A percentile compares a stretch with the other conserved stretches of the same genome.
These are phyloP conservation scores for Leptographium lundbergii DNA, from an alignment of 2,329 filamentous ascomycete genomes.

Conservation along the genomic window DNA sequence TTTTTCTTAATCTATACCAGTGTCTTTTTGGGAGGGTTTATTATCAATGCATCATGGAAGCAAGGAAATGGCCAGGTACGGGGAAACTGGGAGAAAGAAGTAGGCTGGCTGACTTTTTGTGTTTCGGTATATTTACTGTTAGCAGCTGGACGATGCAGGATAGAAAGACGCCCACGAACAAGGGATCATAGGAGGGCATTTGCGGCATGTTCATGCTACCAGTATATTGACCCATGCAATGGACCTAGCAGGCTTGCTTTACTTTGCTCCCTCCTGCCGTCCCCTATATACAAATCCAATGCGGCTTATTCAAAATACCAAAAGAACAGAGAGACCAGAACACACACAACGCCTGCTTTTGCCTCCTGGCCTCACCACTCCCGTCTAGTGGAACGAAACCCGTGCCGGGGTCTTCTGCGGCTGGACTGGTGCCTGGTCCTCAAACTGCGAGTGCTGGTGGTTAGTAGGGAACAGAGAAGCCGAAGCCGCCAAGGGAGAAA, in stretches of 20 bases:
- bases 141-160: background rate
- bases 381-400: conserved; percentile 26
- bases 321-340: background rate
- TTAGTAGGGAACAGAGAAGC: background rate
- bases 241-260: background rate
- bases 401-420: conserved; percentile 19
- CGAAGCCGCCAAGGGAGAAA: background rate
- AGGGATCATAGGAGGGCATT: background rate
- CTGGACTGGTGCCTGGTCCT: conserved; percentile 24
- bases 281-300: background rate
- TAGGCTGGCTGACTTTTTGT: background rate
- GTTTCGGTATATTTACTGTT: background rate
- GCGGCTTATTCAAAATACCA: background rate
- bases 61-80: background rate
- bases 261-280: background rate
- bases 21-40: background rate
- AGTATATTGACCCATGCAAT: background rate
- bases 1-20: background rate
- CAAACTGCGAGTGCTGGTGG: conserved; percentile 18
- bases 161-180: background rate
- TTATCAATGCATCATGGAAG: background rate
- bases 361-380: background rate
- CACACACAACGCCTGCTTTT: background rate
- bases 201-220: background rate
- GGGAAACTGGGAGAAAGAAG: background rate